Evolutionary conservation across 768 basidiomycete species (phyloP), one percentile per base, ranked within the genome.

Genomic region (Krasilnikovozyma curviuscula): DNA sequence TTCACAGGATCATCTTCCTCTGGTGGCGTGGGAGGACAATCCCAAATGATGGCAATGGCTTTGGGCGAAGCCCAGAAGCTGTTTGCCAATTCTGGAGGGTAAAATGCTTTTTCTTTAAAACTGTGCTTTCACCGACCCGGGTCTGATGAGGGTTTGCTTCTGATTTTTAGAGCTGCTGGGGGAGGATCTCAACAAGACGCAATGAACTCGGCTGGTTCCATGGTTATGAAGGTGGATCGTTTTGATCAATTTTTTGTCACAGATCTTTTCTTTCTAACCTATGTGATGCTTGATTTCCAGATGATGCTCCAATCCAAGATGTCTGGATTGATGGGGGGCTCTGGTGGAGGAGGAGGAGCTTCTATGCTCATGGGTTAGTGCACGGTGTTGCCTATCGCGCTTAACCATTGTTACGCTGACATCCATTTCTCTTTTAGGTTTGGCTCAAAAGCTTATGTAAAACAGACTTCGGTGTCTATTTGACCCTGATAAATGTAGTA

Each of bases 31-130:
- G 44, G 30, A 40, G 37, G 40, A 12, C 48, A 45, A 33, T 40
- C 38, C 16, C 50, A 51, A 45, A 40, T 51, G 33, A 45, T 51
- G 25, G 50, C 44, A n/a, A 46, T 46, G 38, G 50, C 50, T 33
- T 33, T 51, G 8, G 29, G 31, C 7, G 50, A 51, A 39, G 50
- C 50, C 5, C 33, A 25, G 35, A 51, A 51, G 44, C 40, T 51
- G 5, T 51, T 51, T 21, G 25, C 38, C 18, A 46, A 31, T 31
- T 16, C 10, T 28, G 35, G 18, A 37, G 35, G 35, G 35, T 37
- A 23, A 23, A 23, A 18, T 23, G 35, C 10, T 37, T n/a, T 37
- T 12, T 10, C 10, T 37, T 10, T 12, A n/a, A n/a, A n/a, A n/a
- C n/a, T n/a, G n/a, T n/a, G n/a, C 23, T 5, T 37, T 10, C 10